Conservation (phyloP, 2,329 filamentous ascomycete genomes). For the Colletotrichum karsti region DNA sequence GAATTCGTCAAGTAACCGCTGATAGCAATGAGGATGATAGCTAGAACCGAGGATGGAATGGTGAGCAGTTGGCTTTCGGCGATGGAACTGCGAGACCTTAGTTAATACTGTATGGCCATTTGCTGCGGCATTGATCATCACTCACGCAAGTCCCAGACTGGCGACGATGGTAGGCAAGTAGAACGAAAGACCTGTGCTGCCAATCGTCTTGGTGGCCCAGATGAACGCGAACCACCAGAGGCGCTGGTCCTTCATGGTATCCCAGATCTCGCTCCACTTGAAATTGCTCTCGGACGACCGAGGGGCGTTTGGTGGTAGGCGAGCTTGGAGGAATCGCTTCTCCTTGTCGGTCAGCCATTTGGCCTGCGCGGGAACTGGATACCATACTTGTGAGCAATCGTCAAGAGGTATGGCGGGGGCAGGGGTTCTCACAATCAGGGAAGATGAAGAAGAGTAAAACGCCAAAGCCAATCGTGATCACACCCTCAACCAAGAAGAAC, state of each 20-base stretch:
- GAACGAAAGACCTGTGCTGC: constrained; percentile 51
- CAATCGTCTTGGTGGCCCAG: not conserved
- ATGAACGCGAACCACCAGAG: not conserved
- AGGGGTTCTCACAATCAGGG: not conserved
- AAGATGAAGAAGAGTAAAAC: not conserved
- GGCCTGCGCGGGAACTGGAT: not conserved
- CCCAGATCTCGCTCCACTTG: not conserved
- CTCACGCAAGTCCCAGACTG: constrained; percentile 34
- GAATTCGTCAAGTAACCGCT: not conserved
- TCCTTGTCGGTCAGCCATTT: not conserved
- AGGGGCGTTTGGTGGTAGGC: not conserved
- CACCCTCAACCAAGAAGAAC: not conserved
- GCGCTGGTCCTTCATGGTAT: not conserved
- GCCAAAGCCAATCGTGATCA: not conserved
- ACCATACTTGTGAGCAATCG: not conserved
- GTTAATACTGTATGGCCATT: not conserved
- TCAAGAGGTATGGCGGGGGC: not conserved
- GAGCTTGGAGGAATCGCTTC: not conserved
- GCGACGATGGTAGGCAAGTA: constrained; percentile 37
- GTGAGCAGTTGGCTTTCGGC: not conserved
- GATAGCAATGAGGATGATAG: not conserved
- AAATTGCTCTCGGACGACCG: not conserved
- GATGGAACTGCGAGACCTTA: not conserved
- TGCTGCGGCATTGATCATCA: not conserved
- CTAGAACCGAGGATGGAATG: not conserved